A percentile compares a stretch with the other conserved stretches of the same genome.
Evolutionary conservation across 345 rosid genomes (phyloP).

Genomic region (Alliaria petiolata): DNA sequence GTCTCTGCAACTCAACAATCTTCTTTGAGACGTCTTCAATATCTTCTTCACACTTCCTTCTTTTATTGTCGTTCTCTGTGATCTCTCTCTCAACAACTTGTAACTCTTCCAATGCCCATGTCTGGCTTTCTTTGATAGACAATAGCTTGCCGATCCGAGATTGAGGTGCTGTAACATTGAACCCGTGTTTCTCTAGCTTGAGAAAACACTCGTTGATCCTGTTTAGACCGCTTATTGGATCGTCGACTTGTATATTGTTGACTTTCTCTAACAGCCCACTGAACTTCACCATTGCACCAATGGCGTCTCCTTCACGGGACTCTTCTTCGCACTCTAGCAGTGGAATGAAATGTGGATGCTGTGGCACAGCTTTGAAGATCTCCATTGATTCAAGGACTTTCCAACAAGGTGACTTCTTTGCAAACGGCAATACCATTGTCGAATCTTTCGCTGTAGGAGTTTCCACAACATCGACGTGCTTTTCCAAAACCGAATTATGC

Average conservation of each 20-base stretch:
- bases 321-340: constrained; percentile 52
- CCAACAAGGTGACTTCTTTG: constrained; percentile 63
- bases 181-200: constrained; percentile 63
- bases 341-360: constrained; percentile 70
- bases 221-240: constrained; percentile 35
- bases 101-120: constrained; percentile 30
- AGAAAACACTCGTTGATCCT: constrained; percentile 49
- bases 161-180: constrained; percentile 41
- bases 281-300: constrained; percentile 68
- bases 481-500: constrained; percentile 19
- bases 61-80: constrained; percentile 28
- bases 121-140: constrained; percentile 42
- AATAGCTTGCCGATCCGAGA: constrained; percentile 43
- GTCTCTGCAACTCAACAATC: constrained; percentile 42
- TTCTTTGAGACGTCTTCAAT: constrained; percentile 36
- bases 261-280: constrained; percentile 55
- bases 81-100: constrained; percentile 38
- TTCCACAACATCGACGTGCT: constrained; percentile 29
- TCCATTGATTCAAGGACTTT: constrained; percentile 60
- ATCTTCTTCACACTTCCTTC: constrained; percentile 33
- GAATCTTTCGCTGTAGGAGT: constrained; percentile 18
- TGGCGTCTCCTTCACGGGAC: constrained; percentile 76
- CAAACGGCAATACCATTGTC: constrained; percentile 45
- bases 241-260: constrained; percentile 33
- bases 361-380: constrained; percentile 52